Percentiles rank a stretch among this genome's conserved stretches.
Conservation (phyloP, 2,329 filamentous ascomycete genomes). For the Dothideomycetidae sp. region DNA sequence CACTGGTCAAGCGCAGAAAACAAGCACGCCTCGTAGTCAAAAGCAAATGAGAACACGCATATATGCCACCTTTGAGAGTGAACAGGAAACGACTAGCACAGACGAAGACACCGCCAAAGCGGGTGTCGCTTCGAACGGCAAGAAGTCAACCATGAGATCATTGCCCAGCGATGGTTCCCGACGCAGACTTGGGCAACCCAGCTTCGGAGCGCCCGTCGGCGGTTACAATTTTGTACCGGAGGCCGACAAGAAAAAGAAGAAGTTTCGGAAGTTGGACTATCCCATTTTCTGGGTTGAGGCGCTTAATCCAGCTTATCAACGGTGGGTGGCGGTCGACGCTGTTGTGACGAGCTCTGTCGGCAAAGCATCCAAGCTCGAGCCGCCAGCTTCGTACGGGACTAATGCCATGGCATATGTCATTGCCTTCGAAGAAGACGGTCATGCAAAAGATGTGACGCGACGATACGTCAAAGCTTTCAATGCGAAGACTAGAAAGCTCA, state of each 20-base stretch:
- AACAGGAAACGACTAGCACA: constrained; percentile 14
- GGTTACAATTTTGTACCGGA: constrained; percentile 18
- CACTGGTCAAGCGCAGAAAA: constrained; percentile 30
- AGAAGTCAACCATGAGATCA: background rate
- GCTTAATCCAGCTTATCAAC: constrained; percentile 71
- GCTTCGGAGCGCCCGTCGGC: constrained; percentile 14
- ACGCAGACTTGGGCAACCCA: constrained; percentile 21
- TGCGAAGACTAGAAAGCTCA: constrained; percentile 68
- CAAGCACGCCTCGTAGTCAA: constrained; percentile 28
- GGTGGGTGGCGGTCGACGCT: constrained; percentile 81
- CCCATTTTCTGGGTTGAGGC: constrained; percentile 93
- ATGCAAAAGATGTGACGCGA: constrained; percentile 69
- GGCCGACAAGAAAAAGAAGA: constrained; percentile 22
- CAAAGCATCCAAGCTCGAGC: constrained; percentile 64
- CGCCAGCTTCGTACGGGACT: constrained; percentile 59
- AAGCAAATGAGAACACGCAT: constrained; percentile 17
- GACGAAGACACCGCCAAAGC: constrained; percentile 15
- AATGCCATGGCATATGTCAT: constrained; percentile 75
- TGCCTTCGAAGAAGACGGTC: constrained; percentile 67
- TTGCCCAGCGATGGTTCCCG: constrained; percentile 12
- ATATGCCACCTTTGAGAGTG: constrained; percentile 19
- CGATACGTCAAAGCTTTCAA: constrained; percentile 82
- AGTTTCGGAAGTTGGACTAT: constrained; percentile 54
- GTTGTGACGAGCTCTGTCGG: constrained; percentile 68
- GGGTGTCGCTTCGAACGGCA: background rate